Evolutionary conservation across 2,329 filamentous ascomycete genomes (phyloP).

Genomic region (Xylaria sp.): DNA sequence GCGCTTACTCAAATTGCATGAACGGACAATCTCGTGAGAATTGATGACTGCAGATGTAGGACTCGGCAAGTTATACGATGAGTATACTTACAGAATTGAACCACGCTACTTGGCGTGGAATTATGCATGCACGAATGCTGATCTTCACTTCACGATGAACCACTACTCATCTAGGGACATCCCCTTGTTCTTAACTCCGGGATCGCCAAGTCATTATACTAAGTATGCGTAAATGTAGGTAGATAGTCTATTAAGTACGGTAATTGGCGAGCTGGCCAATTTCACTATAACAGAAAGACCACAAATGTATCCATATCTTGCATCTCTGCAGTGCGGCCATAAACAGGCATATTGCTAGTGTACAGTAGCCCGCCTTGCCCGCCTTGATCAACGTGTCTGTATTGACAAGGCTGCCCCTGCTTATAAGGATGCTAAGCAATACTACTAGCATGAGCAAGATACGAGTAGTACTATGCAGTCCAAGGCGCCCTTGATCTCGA

Average conservation of each 20-base stretch:
- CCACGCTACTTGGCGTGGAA: slow-evolving; percentile 24
- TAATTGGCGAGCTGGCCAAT: slow-evolving; percentile 23
- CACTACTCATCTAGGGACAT: neutral
- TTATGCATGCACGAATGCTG: slow-evolving; percentile 32
- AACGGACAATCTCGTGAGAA: slow-evolving; percentile 29
- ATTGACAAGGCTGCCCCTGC: slow-evolving; percentile 16
- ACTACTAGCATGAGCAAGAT: too few species aligned
- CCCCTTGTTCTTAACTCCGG: slow-evolving; percentile 4
- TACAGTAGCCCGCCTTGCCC: neutral
- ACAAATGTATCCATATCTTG: slow-evolving; percentile 4
- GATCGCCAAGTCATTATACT: slow-evolving; percentile 1
- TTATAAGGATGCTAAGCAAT: neutral
- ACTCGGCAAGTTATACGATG: slow-evolving; percentile 28
- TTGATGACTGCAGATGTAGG: slow-evolving; percentile 35
- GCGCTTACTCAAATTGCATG: slow-evolving; percentile 28
- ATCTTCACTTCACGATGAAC: slow-evolving; percentile 27
- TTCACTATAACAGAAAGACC: neutral
- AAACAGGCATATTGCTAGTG: neutral
- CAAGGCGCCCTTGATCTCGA: slow-evolving; percentile 12
- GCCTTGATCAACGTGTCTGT: slow-evolving; percentile 5
- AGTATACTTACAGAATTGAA: slow-evolving; percentile 15
- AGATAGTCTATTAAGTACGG: neutral
- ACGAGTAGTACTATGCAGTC: too few species aligned
- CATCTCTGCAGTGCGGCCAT: neutral
- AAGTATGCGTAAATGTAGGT: neutral